Base-by-base conservation (phyloP, 2,329 filamentous ascomycete genomes). In the Cladosporium sp. region DNA sequence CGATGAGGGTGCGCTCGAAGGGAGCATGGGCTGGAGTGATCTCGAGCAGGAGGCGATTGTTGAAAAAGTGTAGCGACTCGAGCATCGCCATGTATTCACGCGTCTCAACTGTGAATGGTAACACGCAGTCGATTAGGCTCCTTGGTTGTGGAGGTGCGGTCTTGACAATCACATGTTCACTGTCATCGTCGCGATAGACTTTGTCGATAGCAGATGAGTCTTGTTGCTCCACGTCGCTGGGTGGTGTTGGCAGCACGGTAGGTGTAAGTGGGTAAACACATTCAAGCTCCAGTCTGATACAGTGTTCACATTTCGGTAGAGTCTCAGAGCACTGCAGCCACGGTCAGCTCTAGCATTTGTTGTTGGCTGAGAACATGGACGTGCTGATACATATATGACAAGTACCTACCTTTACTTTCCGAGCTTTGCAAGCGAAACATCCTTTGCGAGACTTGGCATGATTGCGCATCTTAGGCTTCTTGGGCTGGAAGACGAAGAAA, bases 391-490 rank as follows among this genome's bases (percentile, higher is more conserved):
- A 28, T 54, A 34, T 5, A 21, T 21, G 21, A 25, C 11, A 21
- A 16, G 16, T 36, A 7, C 23, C 16, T 43, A 58, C 56, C 56
- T 58, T 58, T 21, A 58, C 56, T 21, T 46, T 58, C 11, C 56
- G 46, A 5, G 56, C 13, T 30, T 58, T 58, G 23, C 56, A 58
- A 25, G 56, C 56, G 5, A 58, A 36, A 46, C 56, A 58, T 0
- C 56, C 56, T 8, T 43, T 39, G 21, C 56, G 56, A 25, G 56
- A 58, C 56, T 58, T 58, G 32, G 56, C 46, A 46, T 58, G 56
- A 21, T 4, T 58, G 13, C 56, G 21, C 8, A 58, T 2, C 23
- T 30, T 58, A 18, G 56, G 56, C 26, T 43, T 43, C 21, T 46
- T 58, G 23, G 34, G 7, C 32, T 26, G 16, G n/a, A 28, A 58